Conservation (phyloP, 495 filamentous ascomycete species). For the Cercophora scortea region DNA sequence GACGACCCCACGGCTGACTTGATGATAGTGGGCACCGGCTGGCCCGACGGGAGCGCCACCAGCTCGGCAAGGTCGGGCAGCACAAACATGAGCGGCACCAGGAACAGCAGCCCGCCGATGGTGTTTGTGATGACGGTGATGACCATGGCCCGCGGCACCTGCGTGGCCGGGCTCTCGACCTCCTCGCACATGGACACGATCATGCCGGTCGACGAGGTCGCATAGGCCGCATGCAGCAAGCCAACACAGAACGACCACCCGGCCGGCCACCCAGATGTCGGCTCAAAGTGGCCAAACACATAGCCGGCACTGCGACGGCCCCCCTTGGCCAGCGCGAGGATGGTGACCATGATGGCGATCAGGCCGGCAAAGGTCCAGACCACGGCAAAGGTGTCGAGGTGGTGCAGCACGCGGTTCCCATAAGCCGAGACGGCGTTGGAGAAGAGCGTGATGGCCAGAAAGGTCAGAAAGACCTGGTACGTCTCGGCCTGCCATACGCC, state of each 20-base stretch:
- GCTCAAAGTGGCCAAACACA: slow-evolving; percentile 38
- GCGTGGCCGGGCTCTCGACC: slow-evolving; percentile 36
- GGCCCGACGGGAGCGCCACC: slow-evolving; percentile 27
- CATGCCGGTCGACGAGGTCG: slow-evolving; percentile 47
- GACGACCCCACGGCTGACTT: slow-evolving; percentile 36
- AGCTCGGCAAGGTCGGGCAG: slow-evolving; percentile 38
- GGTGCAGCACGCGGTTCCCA: slow-evolving; percentile 47
- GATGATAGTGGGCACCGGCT: slow-evolving; percentile 40
- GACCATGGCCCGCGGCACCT: slow-evolving; percentile 46
- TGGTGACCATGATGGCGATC: slow-evolving; percentile 34
- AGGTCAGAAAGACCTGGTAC: slow-evolving; percentile 55
- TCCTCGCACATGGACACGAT: slow-evolving; percentile 47
- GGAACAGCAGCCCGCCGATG: slow-evolving; percentile 38
- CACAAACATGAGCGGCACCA: slow-evolving; percentile 44
- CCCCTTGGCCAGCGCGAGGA: slow-evolving; percentile 37
- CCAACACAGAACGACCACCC: slow-evolving; percentile 44
- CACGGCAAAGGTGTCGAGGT: slow-evolving; percentile 49
- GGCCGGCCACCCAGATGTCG: slow-evolving; percentile 38
- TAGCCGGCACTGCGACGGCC: slow-evolving; percentile 32
- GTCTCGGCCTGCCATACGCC: slow-evolving; percentile 33
- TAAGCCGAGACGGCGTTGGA: slow-evolving; percentile 49
- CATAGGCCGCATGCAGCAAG: slow-evolving; percentile 41
- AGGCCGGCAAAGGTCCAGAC: slow-evolving; percentile 44
- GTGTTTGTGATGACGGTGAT: slow-evolving; percentile 41
- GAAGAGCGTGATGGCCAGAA: slow-evolving; percentile 47